A percentile compares a stretch with the other conserved stretches of the same genome.
phyloP scores from a whole-genome alignment of 2,329 filamentous ascomycete genomes.

The Colletotrichum sp. region DNA sequence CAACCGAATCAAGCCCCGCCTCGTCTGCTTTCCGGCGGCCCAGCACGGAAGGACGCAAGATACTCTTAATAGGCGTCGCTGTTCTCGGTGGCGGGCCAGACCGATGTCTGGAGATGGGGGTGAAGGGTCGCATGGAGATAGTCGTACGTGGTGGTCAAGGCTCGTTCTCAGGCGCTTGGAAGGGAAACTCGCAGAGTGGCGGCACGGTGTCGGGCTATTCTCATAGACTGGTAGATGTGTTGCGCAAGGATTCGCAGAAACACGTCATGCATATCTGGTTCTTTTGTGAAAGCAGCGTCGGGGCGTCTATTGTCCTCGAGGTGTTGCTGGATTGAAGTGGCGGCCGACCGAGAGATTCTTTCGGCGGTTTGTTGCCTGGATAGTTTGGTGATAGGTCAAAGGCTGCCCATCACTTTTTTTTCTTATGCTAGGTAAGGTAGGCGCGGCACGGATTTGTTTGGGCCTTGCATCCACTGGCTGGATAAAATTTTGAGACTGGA shows the following conservation, averaged over 20 bases:
- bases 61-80: slow-evolving; percentile 55
- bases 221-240: slow-evolving; percentile 27
- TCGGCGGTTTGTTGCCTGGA: slow-evolving; percentile 13
- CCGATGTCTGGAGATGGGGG: slow-evolving; percentile 36
- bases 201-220: slow-evolving; percentile 23
- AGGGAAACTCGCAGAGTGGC: background rate
- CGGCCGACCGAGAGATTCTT: background rate
- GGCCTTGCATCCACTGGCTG: background rate
- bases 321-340: background rate
- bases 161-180: background rate
- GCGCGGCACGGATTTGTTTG: background rate
- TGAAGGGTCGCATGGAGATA: slow-evolving; percentile 37
- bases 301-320: background rate
- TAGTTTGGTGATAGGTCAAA: background rate
- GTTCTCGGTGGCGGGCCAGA: slow-evolving; percentile 36
- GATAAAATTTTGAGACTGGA: slow-evolving; percentile 19
- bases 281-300: background rate
- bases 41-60: slow-evolving; percentile 53
- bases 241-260: slow-evolving; percentile 22
- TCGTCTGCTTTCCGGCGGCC: slow-evolving; percentile 50
- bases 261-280: slow-evolving; percentile 27
- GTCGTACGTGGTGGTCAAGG: background rate
- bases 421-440: background rate
- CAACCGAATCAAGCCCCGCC: slow-evolving; percentile 42
- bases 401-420: background rate